These are phyloP conservation scores for Salvia hispanica DNA, from an alignment of 257 asterid genomes.

Conservation along the genomic window DNA sequence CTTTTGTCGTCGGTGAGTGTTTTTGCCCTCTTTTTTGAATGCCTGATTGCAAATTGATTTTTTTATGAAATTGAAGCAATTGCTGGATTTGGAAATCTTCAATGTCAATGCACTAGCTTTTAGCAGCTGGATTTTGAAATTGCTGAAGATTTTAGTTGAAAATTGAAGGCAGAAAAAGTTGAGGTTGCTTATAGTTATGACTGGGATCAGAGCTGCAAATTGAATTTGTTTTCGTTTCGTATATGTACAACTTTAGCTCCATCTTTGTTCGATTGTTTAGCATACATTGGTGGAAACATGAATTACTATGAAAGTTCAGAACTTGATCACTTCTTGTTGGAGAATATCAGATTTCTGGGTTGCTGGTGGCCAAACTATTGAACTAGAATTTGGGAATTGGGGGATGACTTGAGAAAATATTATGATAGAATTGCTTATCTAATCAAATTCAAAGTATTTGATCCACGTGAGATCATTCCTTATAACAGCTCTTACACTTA, in stretches of 20 bases:
- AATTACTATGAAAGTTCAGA: constrained; percentile 26
- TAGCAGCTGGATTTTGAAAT: constrained; percentile 33
- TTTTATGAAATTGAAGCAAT: constrained; percentile 15
- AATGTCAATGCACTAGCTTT: constrained; percentile 37
- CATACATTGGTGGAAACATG: constrained; percentile 11
- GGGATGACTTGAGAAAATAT: constrained; percentile 12
- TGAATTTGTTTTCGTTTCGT: constrained; percentile 24
- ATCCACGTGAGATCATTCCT: constrained; percentile 12
- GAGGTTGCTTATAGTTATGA: constrained; percentile 15
- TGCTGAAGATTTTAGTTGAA: constrained; percentile 25
- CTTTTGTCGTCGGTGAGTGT: constrained; percentile 65
- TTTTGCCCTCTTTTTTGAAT: neutral
- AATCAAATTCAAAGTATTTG: neutral
- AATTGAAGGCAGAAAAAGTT: constrained; percentile 11
- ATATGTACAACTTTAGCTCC: constrained; percentile 16
- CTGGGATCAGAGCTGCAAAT: neutral
- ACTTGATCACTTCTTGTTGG: constrained; percentile 17
- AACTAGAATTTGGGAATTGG: constrained; percentile 14
- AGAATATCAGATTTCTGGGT: constrained; percentile 2
- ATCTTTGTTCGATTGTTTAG: constrained; percentile 2
- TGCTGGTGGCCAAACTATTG: constrained; percentile 9
- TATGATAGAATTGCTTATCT: neutral
- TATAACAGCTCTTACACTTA: neutral
- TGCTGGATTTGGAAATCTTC: constrained; percentile 8
- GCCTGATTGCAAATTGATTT: constrained; percentile 35